A percentile compares a stretch with the other conserved stretches of the same genome.
Conservation (phyloP, 176 grass and related monocot genomes). For the Paspalum vaginatum region DNA sequence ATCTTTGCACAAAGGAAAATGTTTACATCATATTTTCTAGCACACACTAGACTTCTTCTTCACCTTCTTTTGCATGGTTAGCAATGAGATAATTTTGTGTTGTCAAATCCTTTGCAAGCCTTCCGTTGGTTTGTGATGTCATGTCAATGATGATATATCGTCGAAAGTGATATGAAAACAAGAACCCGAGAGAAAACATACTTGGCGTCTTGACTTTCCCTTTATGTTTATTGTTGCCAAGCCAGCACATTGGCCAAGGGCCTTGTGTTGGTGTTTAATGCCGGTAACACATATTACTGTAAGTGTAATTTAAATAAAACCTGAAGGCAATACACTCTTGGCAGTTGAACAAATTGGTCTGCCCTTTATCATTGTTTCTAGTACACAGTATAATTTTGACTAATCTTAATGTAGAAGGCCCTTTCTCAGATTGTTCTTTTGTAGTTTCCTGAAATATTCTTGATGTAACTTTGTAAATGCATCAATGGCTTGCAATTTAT, state of each 20-base stretch:
- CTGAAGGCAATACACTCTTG: background rate
- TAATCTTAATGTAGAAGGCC: background rate
- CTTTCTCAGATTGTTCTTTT: conserved; percentile 13
- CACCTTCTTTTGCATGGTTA: background rate
- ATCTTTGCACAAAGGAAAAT: background rate
- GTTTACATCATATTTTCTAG: background rate
- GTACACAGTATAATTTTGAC: background rate
- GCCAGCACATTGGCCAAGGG: background rate
- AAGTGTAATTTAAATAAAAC: conserved; percentile 21
- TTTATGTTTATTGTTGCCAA: background rate
- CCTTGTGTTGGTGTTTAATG: background rate
- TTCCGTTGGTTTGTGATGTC: conserved; percentile 1
- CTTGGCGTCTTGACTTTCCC: background rate
- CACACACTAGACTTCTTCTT: conserved; percentile 10
- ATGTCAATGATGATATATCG: background rate
- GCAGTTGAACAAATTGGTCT: conserved; percentile 1
- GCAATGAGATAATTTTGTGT: conserved; percentile 1
- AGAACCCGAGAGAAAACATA: background rate
- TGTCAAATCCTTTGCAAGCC: conserved; percentile 17
- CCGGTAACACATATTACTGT: background rate
- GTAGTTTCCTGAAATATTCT: conserved; percentile 12
- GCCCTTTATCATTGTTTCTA: background rate
- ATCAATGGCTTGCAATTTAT: conserved; percentile 24
- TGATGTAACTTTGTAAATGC: conserved; percentile 11
- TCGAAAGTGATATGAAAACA: conserved; percentile 9